phyloP scores from a whole-genome alignment of 2,329 filamentous ascomycete genomes.

The Claviceps pusilla region DNA sequence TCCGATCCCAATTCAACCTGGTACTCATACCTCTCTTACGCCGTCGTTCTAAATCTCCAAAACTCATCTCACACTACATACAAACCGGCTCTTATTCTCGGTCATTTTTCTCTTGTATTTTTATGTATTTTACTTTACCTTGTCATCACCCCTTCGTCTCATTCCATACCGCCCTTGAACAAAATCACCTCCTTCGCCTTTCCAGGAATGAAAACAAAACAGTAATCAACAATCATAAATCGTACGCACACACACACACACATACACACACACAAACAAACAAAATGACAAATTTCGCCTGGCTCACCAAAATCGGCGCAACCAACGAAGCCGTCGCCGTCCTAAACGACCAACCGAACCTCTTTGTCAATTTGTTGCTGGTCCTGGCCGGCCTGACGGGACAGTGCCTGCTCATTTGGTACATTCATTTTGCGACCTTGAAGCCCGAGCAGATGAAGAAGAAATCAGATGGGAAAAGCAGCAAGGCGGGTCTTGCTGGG shows the following conservation, averaged over 20 bases:
- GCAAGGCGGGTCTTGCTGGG: not conserved
- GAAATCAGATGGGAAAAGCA: slow-evolving; percentile 4
- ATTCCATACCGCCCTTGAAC: too few relatives aligned
- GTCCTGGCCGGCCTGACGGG: slow-evolving; percentile 34
- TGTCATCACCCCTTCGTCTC: too few relatives aligned
- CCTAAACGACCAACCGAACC: slow-evolving; percentile 44
- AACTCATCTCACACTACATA: too few relatives aligned
- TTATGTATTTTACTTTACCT: too few relatives aligned
- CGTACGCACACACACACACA: not conserved
- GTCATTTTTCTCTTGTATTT: too few relatives aligned
- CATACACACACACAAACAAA: not conserved
- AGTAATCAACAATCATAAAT: not conserved
- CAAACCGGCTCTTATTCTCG: too few relatives aligned
- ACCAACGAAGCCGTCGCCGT: slow-evolving; percentile 42
- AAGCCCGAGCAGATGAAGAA: slow-evolving; percentile 42
- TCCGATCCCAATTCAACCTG: too few relatives aligned
- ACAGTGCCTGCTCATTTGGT: slow-evolving; percentile 36
- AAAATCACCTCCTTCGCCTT: too few relatives aligned
- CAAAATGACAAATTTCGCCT: slow-evolving; percentile 39
- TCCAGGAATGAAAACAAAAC: too few relatives aligned
- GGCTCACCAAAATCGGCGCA: slow-evolving; percentile 40
- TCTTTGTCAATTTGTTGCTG: slow-evolving; percentile 42
- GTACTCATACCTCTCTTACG: too few relatives aligned
- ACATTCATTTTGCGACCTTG: slow-evolving; percentile 43
- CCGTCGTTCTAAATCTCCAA: too few relatives aligned